phyloP scores from a whole-genome alignment of 2,329 filamentous ascomycete genomes.

The Sclerotinia nivalis region DNA sequence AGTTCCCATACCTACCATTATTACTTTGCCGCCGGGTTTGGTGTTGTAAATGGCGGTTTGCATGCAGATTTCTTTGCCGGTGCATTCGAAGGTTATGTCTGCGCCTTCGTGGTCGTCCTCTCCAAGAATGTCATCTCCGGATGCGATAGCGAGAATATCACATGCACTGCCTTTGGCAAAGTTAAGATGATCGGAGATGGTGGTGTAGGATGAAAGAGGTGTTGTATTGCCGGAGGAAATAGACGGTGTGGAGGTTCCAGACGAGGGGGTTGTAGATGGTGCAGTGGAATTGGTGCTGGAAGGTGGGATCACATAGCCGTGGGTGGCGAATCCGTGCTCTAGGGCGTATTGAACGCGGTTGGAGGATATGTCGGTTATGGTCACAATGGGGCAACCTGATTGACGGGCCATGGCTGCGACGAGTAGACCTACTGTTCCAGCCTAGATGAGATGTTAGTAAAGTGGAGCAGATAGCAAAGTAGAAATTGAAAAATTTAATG shows the following conservation, averaged over 20 bases:
- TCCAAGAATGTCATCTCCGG: conserved; percentile 38
- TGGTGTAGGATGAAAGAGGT: conserved; percentile 45
- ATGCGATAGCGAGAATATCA: conserved; percentile 49
- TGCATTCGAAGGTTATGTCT: conserved; percentile 74
- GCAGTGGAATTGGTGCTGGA: conserved; percentile 53
- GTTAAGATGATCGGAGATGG: conserved; percentile 50
- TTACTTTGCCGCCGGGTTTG: conserved; percentile 67
- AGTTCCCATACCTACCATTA: conserved; percentile 79
- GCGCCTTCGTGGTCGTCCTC: conserved; percentile 55
- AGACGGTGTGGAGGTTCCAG: conserved; percentile 5
- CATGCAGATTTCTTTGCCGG: conserved; percentile 72
- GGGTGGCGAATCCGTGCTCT: conserved; percentile 59
- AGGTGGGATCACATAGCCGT: conserved; percentile 56
- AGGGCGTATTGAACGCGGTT: conserved; percentile 61
- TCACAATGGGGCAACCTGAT: conserved; percentile 59
- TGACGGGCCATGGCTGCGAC: conserved; percentile 63
- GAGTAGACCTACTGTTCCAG: conserved; percentile 63
- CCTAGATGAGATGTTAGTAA: not conserved
- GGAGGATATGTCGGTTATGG: conserved; percentile 60
- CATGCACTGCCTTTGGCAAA: conserved; percentile 51
- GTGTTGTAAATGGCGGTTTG: conserved; percentile 74
- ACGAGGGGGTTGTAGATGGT: conserved; percentile 29
- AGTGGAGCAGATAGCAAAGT: not conserved
- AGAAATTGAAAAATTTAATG: not conserved
- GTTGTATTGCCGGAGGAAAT: conserved; percentile 39